Base-by-base conservation (phyloP, 805 yeast species). In the Metschnikowia peoriensis region DNA sequence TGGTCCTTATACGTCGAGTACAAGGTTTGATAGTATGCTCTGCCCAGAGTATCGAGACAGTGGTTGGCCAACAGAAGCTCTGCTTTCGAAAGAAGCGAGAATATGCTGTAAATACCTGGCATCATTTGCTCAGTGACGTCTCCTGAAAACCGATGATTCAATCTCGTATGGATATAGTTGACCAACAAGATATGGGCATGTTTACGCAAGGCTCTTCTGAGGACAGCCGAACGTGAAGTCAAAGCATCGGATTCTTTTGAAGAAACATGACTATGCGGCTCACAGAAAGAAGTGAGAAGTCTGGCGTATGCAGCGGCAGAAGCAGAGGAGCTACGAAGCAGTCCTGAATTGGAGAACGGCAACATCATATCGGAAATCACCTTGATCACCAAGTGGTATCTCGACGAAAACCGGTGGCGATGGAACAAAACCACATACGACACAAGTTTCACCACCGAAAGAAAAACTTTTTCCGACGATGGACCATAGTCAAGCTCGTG, bases 1-100 rank as follows among this genome's bases (percentile, higher is more conserved):
- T 76, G 78, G 63, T 79, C 84, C 65, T 81, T 82, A 71, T 89
- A 93, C 56, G 86, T 89, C 7, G 81, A 81, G 61, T 88, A 89
- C 40, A 92, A 62, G 0, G 81, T 73, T 62, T 79, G 84, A 74
- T 84, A 86, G 60, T 85, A 82, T 1, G 83, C 76, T 59, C 89
- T 80, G 4, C 94, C 87, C 39, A 88, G 80, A 22, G 71, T 65
- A 59, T 93, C 97, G 60, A 91, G 69, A 7, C 85, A 77, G 4
- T 84, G 76, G 62, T 81, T 88, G 17, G 86, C 78, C 35, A 83
- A 66, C 47, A 76, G 79, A 49, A 91, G 68, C 59, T 91, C 97
- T 38, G 76, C 75, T 38, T 75, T 77, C 0, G 96, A 85, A 37
- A 91, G 65, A 1, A 88, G 77, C 61, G 88, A 91, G 61, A 92